Percentiles rank a stretch among this genome's conserved stretches.
Conservation (phyloP, 805 yeast genomes). For the Lipomyces spencermartinsiae region DNA sequence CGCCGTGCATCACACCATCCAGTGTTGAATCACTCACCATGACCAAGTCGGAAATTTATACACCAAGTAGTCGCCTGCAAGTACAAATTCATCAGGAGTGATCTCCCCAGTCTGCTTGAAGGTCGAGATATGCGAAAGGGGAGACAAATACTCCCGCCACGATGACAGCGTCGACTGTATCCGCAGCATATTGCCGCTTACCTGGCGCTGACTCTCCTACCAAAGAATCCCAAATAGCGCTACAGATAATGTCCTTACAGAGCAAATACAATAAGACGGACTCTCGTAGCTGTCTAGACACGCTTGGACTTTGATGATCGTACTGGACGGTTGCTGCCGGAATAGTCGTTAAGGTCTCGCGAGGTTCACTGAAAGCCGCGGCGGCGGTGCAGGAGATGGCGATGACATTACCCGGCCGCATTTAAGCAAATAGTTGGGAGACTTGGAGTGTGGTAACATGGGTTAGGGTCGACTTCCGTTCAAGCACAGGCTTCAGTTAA, state of each 20-base stretch:
- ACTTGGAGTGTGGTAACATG: no score
- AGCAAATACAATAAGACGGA: neutral
- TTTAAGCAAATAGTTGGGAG: no score
- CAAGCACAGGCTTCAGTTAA: no score
- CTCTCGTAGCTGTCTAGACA: neutral
- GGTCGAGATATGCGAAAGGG: constrained; percentile 84
- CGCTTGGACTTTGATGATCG: neutral
- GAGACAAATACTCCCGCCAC: constrained; percentile 91
- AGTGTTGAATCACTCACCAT: constrained; percentile 56
- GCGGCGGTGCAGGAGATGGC: neutral
- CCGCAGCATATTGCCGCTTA: constrained; percentile 56
- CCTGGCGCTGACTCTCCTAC: neutral
- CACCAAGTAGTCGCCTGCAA: constrained; percentile 91
- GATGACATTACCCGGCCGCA: neutral
- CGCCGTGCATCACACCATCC: neutral
- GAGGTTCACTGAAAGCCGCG: neutral
- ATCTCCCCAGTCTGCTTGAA: constrained; percentile 87
- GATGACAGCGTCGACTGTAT: constrained; percentile 71
- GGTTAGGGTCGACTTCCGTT: no score
- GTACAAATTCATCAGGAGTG: constrained; percentile 93
- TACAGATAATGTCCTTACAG: neutral
- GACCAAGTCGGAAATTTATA: constrained; percentile 96
- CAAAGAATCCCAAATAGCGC: neutral
- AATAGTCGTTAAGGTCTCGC: neutral
- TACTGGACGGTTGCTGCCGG: neutral